Percentiles rank a stretch among this genome's conserved stretches.
These are phyloP conservation scores for Fusarium praegraminearum DNA, from an alignment of 2,329 filamentous ascomycete genomes.

Conservation along the genomic window DNA sequence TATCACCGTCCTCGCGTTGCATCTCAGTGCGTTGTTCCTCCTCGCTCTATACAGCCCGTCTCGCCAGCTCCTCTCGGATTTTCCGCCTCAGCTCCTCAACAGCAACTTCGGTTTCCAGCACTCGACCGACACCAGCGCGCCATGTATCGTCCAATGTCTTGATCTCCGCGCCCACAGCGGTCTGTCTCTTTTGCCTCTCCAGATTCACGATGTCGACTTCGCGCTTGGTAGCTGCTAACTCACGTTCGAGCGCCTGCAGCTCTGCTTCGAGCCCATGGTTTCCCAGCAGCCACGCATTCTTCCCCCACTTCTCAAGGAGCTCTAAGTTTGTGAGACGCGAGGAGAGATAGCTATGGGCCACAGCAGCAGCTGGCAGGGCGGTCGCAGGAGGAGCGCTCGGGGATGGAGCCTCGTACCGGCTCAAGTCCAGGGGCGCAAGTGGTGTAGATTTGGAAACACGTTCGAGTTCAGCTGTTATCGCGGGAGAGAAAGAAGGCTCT, in stretches of 20 bases:
- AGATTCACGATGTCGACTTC: slow-evolving; percentile 81
- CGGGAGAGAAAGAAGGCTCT: slow-evolving; percentile 70
- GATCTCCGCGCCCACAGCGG: slow-evolving; percentile 78
- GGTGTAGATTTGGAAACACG: slow-evolving; percentile 66
- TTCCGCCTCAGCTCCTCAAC: slow-evolving; percentile 77
- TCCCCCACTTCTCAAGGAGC: slow-evolving; percentile 84
- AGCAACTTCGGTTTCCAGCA: slow-evolving; percentile 89
- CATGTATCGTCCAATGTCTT: slow-evolving; percentile 80
- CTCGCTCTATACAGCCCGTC: slow-evolving; percentile 31
- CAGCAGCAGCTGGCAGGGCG: slow-evolving; percentile 68
- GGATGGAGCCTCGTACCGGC: slow-evolving; percentile 80
- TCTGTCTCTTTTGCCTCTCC: slow-evolving; percentile 76
- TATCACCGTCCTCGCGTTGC: neutral
- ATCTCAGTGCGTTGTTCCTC: neutral
- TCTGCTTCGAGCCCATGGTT: slow-evolving; percentile 85
- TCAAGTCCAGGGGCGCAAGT: slow-evolving; percentile 72
- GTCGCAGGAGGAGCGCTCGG: slow-evolving; percentile 65
- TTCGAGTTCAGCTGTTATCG: slow-evolving; percentile 75
- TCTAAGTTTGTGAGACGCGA: slow-evolving; percentile 69
- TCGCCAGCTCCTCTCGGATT: slow-evolving; percentile 72
- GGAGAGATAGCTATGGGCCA: slow-evolving; percentile 64
- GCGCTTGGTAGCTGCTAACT: slow-evolving; percentile 75
- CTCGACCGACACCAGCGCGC: slow-evolving; percentile 80
- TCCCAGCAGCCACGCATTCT: slow-evolving; percentile 90
- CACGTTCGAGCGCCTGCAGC: slow-evolving; percentile 73